phyloP scores from a whole-genome alignment of 805 yeast species.

The Komagataella kurtzmanii region DNA sequence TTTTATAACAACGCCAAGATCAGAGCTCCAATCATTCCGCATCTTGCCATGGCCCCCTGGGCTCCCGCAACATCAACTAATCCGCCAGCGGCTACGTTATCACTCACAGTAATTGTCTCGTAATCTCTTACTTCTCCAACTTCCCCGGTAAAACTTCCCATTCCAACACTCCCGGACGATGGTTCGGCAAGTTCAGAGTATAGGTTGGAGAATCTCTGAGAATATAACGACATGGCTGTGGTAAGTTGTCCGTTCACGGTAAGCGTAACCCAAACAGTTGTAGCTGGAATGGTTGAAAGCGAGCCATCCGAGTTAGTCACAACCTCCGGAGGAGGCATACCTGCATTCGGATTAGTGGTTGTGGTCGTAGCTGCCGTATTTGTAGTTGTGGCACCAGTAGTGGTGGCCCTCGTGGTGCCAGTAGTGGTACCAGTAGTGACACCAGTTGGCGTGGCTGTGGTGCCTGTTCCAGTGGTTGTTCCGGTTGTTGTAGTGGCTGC shows the following conservation, averaged over 20 bases:
- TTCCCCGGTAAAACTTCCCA: conserved; percentile 58
- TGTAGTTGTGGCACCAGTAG: conserved; percentile 2
- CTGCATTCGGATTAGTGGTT: conserved; percentile 3
- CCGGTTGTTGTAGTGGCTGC: conserved; percentile 4
- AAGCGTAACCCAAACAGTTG: conserved; percentile 37
- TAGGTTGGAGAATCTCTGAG: conserved; percentile 34
- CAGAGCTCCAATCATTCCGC: conserved; percentile 1
- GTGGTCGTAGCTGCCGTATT: conserved; percentile 2
- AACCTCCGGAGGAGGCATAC: conserved; percentile 5
- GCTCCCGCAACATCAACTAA: not conserved
- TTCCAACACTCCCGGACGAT: conserved; percentile 56
- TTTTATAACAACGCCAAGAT: conserved; percentile 1
- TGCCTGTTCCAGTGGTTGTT: conserved; percentile 1
- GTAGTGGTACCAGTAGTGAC: conserved; percentile 2
- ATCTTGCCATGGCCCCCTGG: not conserved
- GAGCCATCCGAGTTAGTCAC: conserved; percentile 13
- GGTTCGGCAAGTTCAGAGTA: conserved; percentile 31
- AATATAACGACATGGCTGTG: conserved; percentile 31
- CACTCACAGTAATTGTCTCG: conserved; percentile 22
- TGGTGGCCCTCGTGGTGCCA: not conserved
- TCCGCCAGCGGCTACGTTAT: not conserved
- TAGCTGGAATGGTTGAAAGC: conserved; percentile 14
- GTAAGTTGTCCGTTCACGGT: conserved; percentile 26
- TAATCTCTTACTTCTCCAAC: conserved; percentile 47
- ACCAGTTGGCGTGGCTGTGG: conserved; percentile 4